Base-by-base conservation (phyloP, 495 filamentous ascomycete genomes). In the Achaetomiella virescens region DNA sequence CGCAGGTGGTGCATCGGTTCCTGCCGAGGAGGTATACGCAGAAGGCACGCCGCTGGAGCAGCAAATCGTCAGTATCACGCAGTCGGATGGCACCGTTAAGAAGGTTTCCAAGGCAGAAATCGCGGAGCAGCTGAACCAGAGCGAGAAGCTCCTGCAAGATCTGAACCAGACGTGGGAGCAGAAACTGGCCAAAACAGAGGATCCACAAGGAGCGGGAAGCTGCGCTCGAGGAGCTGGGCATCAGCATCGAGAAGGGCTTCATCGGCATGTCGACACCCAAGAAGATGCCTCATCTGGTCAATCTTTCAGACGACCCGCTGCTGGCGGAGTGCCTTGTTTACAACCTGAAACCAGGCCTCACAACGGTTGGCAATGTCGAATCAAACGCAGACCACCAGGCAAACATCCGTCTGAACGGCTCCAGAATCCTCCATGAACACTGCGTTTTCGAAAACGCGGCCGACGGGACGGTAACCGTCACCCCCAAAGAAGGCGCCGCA, bases 91-190 rank as follows among this genome's bases (percentile, higher is more conserved):
- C 20, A 81, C 79, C 2, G 75, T 97, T 59, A 97, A 95, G 72
- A 91, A 92, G 65, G 95, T 99, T 57, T 96, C 91, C 58, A 99
- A 97, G 66, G 93, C 95, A 1, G 93, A 99, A 69, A 97, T 99
- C 67, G 90, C 89, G 14, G 93, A 99, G 68, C 93, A 97, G 70
- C 80, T 99, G 21, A 89, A 84, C 59, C 91, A 97, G 63, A 91
- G 87, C 57, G 93, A 99, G 72, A 99, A 99, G 73, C 78, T 99
- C 7, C 88, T 97, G 68, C 83, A 88, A 52, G 93, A 99, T 69
- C 83, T 99, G 36, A 99, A 99, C 62, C 91, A 97, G 75, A 97
- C 93, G 0, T 99, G 93, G 93, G 93, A 99, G 73, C 82, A 99
- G 72, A 96, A 97, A 64, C 75, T 99, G 60, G 78, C 83, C 61